These are phyloP conservation scores for Casuarina equisetifolia DNA, from an alignment of 306 rosid species.

Conservation along the genomic window DNA sequence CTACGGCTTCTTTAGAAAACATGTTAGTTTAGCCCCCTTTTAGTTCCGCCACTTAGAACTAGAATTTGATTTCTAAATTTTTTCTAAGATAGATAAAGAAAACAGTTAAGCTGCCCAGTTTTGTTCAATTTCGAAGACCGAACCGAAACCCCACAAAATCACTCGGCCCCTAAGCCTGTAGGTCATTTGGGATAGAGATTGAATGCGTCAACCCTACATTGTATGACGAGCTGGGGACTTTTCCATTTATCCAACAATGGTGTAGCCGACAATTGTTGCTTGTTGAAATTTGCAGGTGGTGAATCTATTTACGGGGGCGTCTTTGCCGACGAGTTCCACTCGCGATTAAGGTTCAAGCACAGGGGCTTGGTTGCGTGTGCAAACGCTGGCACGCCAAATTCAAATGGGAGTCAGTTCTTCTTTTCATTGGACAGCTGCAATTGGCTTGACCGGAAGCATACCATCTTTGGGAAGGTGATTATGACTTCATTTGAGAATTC, in stretches of 20 bases:
- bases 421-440: constrained; percentile 74
- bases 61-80: neutral
- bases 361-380: constrained; percentile 93
- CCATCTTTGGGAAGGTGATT: constrained; percentile 81
- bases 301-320: constrained; percentile 79
- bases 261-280: neutral
- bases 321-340: constrained; percentile 84
- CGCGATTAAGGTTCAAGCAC: constrained; percentile 88
- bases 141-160: neutral
- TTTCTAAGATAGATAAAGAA: too few relatives aligned
- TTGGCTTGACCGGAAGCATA: constrained; percentile 80
- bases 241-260: neutral
- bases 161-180: neutral
- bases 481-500: constrained; percentile 3
- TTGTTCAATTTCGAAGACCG: neutral
- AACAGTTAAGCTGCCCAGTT: neutral
- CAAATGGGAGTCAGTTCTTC: constrained; percentile 93
- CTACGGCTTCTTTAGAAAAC: neutral
- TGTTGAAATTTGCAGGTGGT: constrained; percentile 51
- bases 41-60: neutral
- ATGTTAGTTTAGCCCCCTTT: neutral
- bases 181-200: neutral
- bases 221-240: constrained; percentile 1
- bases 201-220: neutral
- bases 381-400: constrained; percentile 60